Evolutionary conservation across 2,329 filamentous ascomycete genomes (phyloP).

Genomic region (Trichoderma sp.): DNA sequence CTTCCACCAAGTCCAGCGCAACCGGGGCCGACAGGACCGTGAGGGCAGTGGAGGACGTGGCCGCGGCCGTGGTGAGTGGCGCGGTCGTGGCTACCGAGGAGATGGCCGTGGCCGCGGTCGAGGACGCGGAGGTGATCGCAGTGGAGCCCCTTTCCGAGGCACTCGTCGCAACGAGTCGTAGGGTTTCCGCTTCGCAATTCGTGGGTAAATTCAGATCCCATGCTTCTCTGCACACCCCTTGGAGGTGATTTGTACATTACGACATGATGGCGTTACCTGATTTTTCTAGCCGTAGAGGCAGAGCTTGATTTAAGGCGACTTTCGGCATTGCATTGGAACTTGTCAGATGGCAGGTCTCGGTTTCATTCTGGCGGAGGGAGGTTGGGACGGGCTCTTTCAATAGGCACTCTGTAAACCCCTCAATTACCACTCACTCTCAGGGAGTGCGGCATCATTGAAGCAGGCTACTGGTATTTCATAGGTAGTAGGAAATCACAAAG

Average conservation of each 20-base stretch:
- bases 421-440: slow-evolving; percentile 24
- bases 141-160: slow-evolving; percentile 39
- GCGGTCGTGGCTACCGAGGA: slow-evolving; percentile 55
- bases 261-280: slow-evolving; percentile 43
- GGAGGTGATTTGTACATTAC: slow-evolving; percentile 44
- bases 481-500: slow-evolving; percentile 19
- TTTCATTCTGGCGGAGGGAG: slow-evolving; percentile 24
- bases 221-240: slow-evolving; percentile 36
- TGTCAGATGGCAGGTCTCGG: slow-evolving; percentile 24
- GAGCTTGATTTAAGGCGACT: slow-evolving; percentile 31
- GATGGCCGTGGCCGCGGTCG: slow-evolving; percentile 49
- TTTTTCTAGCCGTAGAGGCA: slow-evolving; percentile 32
- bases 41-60: slow-evolving; percentile 49
- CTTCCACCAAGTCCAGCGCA: slow-evolving; percentile 71
- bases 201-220: slow-evolving; percentile 34
- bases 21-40: slow-evolving; percentile 56
- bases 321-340: slow-evolving; percentile 36
- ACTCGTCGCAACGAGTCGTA: slow-evolving; percentile 45
- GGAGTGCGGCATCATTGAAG: slow-evolving; percentile 24
- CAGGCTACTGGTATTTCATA: slow-evolving; percentile 26
- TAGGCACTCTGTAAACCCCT: slow-evolving; percentile 25
- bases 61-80: slow-evolving; percentile 51
- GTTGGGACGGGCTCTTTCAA: slow-evolving; percentile 25
- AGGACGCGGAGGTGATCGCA: slow-evolving; percentile 37
- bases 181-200: slow-evolving; percentile 31